These are phyloP conservation scores for Trichoderma koningii DNA, from an alignment of 2,329 filamentous ascomycete genomes.

Conservation along the genomic window DNA sequence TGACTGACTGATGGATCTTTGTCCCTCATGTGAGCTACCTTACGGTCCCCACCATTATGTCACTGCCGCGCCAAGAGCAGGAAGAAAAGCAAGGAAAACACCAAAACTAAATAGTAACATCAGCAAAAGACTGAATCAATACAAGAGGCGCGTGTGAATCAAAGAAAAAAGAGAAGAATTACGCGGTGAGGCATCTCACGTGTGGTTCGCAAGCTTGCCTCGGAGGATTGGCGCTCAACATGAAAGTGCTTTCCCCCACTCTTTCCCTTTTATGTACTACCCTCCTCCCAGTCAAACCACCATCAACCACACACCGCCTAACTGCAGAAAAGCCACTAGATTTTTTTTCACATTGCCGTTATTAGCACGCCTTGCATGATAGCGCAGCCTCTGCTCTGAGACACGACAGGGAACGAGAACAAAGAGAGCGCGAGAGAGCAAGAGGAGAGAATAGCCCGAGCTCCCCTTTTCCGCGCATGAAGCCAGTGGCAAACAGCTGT, in stretches of 20 bases:
- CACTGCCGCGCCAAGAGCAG: conserved; percentile 22
- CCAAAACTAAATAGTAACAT: neutral
- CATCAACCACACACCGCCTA: conserved; percentile 20
- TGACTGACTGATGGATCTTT: neutral
- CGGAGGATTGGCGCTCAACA: conserved; percentile 15
- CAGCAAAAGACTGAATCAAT: neutral
- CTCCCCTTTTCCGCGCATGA: conserved; percentile 3
- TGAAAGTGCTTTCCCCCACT: neutral
- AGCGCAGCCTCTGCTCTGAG: conserved; percentile 11
- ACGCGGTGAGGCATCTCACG: conserved; percentile 27
- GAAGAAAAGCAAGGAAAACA: conserved; percentile 1
- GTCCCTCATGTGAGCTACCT: conserved; percentile 7
- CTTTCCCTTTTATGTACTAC: conserved; percentile 10
- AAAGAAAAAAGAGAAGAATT: neutral
- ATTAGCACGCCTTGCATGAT: conserved; percentile 25
- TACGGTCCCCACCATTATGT: conserved; percentile 23
- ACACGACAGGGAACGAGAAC: conserved; percentile 10
- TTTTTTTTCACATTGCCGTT: conserved; percentile 17
- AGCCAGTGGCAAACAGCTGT: conserved; percentile 20
- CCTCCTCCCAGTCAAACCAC: neutral
- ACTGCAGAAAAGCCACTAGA: conserved; percentile 11
- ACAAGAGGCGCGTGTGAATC: too few relatives aligned
- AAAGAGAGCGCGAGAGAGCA: neutral
- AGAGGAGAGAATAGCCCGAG: neutral
- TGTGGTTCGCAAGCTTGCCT: conserved; percentile 10